Base-by-base conservation (phyloP, 2,329 filamentous ascomycete species). In the Didymella glomerata region DNA sequence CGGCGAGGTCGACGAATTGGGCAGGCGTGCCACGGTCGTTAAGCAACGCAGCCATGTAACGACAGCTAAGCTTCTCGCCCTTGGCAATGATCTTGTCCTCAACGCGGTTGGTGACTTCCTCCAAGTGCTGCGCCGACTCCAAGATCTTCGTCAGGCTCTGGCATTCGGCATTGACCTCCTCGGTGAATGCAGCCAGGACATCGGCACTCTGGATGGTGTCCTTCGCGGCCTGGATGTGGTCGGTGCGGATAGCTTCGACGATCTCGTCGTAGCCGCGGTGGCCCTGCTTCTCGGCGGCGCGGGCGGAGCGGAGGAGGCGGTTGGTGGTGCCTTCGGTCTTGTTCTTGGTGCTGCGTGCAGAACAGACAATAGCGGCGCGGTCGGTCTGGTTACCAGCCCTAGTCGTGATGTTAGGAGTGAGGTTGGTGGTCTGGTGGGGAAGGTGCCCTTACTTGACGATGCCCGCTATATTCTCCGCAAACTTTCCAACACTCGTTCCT, bases 261-360 rank as follows among this genome's bases (percentile, higher is more conserved):
- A 97, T 85, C 48, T 84, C 81, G 73, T 88, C 86, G 74, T 93
- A 94, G 69, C 90, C 75, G 54, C 76, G 75, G 25, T 77, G 73
- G 52, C 68, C 69, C 11, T 75, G 65, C 52, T 75, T 77, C 61
- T 79, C 79, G 46, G 81, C 81, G 65, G 81, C 80, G 49, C 80
- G 74, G 36, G 82, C 81, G 56, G 78, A 76, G 59, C 81, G 79
- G 24, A 84, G 77, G 40, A 84, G 77, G 48, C 79, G 87, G 79
- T 96, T 98, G 36, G 95, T 99, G 60, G 95, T 99, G 62, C 95
- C 95, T 69, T 96, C 92, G 54, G 89, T 87, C 81, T 99, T 99
- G 76, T 94, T 96, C 63, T 92, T 93, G 60, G 91, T 95, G 80
- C 93, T 97, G 76, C 95, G 85, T 41, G 95, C 95, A 61, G 95